Conservation (phyloP, 2,329 filamentous ascomycete genomes). For the Pseudogymnoascus sp. region DNA sequence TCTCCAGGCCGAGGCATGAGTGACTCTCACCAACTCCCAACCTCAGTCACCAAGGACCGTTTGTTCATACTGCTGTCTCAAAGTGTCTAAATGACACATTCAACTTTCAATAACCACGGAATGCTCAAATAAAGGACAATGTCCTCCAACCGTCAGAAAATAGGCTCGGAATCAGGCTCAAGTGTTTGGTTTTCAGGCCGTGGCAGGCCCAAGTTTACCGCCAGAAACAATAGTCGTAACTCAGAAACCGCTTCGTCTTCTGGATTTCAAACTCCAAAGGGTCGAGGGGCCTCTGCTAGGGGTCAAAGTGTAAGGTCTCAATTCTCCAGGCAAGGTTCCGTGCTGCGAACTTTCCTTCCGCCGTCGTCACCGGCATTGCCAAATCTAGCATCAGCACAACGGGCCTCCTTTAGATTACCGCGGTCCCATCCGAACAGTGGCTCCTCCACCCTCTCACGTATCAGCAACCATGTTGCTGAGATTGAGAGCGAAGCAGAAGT, state of each 20-base stretch:
- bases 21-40: not conserved
- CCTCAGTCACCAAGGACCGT: not conserved
- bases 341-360: constrained; percentile 10
- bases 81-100: not conserved
- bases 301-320: not conserved
- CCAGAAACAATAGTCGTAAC: not conserved
- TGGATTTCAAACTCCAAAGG: not conserved
- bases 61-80: too few species aligned
- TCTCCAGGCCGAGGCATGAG: not conserved
- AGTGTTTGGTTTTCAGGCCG: not conserved
- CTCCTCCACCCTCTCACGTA: not conserved
- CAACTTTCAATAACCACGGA: not conserved
- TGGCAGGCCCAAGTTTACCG: not conserved
- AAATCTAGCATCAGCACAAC: constrained; percentile 13
- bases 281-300: not conserved
- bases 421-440: constrained; percentile 10
- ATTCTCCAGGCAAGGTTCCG: constrained; percentile 18
- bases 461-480: not conserved
- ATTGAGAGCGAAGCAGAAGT: constrained; percentile 26
- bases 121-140: not conserved
- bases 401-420: constrained; percentile 16
- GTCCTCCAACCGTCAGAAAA: constrained; percentile 4
- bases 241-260: not conserved
- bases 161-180: not conserved
- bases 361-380: constrained; percentile 17